phyloP scores from a whole-genome alignment of 2,329 filamentous ascomycete species.

The Ophiostoma ips region DNA sequence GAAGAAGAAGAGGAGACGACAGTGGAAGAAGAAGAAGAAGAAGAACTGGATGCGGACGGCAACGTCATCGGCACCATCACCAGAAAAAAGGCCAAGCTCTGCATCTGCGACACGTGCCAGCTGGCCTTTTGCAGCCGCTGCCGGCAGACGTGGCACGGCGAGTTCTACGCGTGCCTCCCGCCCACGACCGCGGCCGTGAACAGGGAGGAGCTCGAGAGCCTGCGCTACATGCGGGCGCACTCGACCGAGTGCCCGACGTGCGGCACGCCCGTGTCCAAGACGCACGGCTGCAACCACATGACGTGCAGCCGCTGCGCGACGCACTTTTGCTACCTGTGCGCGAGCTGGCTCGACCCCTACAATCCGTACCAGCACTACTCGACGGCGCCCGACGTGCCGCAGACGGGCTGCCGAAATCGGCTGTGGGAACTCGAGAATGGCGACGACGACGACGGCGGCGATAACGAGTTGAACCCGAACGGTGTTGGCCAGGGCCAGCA shows the following conservation, averaged over 20 bases:
- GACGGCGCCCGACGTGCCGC: conserved; percentile 33
- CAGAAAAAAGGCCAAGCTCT: conserved; percentile 40
- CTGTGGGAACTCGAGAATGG: conserved; percentile 84
- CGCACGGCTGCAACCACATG: conserved; percentile 94
- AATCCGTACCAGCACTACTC: conserved; percentile 92
- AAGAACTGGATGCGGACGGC: too few relatives aligned
- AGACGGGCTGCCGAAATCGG: conserved; percentile 63
- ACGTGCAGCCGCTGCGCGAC: conserved; percentile 77
- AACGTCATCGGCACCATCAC: too few relatives aligned
- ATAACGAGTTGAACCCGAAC: conserved; percentile 24
- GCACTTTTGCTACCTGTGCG: conserved; percentile 93
- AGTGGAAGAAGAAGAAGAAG: neutral
- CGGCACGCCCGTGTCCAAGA: conserved; percentile 72
- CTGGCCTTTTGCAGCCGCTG: conserved; percentile 74
- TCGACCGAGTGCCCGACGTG: conserved; percentile 87
- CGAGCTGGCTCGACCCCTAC: conserved; percentile 63
- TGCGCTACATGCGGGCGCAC: conserved; percentile 69
- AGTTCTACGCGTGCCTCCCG: conserved; percentile 56
- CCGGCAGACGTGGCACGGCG: conserved; percentile 78
- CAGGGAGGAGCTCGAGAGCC: conserved; percentile 65
- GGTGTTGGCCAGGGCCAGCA: too few relatives aligned
- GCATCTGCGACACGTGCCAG: conserved; percentile 76
- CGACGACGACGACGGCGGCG: conserved; percentile 61
- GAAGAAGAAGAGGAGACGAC: conserved; percentile 8
- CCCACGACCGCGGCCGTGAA: conserved; percentile 37